Conservation (phyloP, 345 rosid genomes). For the Geranium rotundifolium region DNA sequence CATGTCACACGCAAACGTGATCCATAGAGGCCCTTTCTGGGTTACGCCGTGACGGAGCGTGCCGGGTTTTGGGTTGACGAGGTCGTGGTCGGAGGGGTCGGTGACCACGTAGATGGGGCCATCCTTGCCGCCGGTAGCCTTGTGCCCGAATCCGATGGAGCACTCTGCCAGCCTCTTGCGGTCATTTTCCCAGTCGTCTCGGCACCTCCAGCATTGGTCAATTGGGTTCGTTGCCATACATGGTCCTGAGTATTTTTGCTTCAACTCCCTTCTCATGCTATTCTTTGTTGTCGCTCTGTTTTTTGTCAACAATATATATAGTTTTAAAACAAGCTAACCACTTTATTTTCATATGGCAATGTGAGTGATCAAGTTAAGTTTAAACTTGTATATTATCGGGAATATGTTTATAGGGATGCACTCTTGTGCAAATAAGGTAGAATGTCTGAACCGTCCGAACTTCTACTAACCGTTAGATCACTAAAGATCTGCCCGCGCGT, state of each 20-base stretch:
- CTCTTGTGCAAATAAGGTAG: too few relatives aligned
- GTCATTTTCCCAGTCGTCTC: conserved; percentile 20
- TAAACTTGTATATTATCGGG: too few relatives aligned
- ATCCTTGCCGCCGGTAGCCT: conserved; percentile 44
- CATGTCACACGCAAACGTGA: conserved; percentile 54
- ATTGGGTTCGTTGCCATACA: conserved; percentile 34
- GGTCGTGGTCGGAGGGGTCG: conserved; percentile 36
- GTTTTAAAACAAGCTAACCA: too few relatives aligned
- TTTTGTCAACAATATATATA: conserved; percentile 1
- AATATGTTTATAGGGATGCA: too few relatives aligned
- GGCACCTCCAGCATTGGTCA: conserved; percentile 40
- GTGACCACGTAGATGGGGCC: conserved; percentile 51
- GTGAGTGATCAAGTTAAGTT: too few relatives aligned
- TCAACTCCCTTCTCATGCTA: conserved; percentile 21
- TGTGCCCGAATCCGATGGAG: conserved; percentile 58
- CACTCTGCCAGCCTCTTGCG: conserved; percentile 46
- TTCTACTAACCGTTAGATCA: too few relatives aligned
- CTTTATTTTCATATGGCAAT: too few relatives aligned
- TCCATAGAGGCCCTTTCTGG: conserved; percentile 62
- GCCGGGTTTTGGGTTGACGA: conserved; percentile 52
- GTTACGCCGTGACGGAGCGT: conserved; percentile 68
- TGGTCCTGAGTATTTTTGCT: conserved; percentile 3
- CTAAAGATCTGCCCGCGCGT: too few relatives aligned
- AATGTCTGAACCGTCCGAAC: too few relatives aligned
- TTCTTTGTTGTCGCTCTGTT: conserved; percentile 7